These are phyloP conservation scores for Pseudopithomyces chartarum DNA, from an alignment of 2,329 filamentous ascomycete genomes.

Conservation along the genomic window DNA sequence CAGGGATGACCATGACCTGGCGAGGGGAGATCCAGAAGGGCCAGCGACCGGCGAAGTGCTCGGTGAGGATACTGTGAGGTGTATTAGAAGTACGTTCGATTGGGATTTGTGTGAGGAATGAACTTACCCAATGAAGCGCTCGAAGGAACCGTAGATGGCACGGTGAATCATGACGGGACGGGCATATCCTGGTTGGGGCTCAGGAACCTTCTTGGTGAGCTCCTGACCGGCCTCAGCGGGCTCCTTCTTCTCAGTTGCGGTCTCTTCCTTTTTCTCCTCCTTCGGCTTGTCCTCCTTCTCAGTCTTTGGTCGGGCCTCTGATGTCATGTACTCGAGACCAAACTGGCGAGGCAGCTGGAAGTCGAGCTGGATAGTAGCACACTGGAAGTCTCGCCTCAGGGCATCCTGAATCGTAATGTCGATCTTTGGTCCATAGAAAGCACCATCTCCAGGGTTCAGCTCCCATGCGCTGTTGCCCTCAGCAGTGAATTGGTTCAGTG, in stretches of 20 bases:
- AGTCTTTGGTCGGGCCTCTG: conserved; percentile 58
- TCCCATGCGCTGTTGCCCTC: conserved; percentile 74
- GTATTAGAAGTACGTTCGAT: conserved; percentile 15
- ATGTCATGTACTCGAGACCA: conserved; percentile 82
- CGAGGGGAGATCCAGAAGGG: conserved; percentile 88
- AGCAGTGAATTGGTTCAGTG: conserved; percentile 73
- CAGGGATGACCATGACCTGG: conserved; percentile 78
- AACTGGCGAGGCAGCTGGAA: conserved; percentile 87
- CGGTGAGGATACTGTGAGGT: conserved; percentile 65
- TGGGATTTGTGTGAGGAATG: no score
- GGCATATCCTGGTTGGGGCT: conserved; percentile 61
- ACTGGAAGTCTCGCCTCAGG: conserved; percentile 82
- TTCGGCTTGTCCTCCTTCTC: conserved; percentile 50
- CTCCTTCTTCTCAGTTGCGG: conserved; percentile 24
- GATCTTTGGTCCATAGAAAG: conserved; percentile 98
- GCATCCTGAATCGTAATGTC: conserved; percentile 94
- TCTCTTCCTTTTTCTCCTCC: conserved; percentile 47
- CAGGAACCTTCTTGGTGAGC: conserved; percentile 30
- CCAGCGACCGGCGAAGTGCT: conserved; percentile 88
- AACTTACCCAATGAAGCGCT: conserved; percentile 65
- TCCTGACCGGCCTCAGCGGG: conserved; percentile 29
- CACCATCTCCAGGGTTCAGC: conserved; percentile 91
- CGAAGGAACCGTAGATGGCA: conserved; percentile 75
- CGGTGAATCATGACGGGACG: conserved; percentile 87
- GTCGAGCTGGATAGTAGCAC: conserved; percentile 92